Conservation (phyloP, 73 alveolate genomes). For the Paramecium tetraurelia region DNA sequence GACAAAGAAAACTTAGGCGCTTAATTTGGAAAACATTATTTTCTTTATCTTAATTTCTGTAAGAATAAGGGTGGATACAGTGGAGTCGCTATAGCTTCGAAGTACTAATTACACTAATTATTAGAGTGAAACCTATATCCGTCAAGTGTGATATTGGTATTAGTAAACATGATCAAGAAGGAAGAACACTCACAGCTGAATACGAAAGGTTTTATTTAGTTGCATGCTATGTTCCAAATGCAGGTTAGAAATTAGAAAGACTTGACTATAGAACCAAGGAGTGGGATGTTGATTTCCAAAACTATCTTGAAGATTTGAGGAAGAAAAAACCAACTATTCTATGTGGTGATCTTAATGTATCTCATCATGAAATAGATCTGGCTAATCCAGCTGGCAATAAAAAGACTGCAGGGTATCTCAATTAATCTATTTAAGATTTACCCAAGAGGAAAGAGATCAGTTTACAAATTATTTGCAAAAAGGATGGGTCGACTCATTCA, state of each 20-base stretch:
- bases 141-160: conserved; percentile 79
- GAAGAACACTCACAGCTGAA: conserved; percentile 92
- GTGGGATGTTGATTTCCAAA: conserved; percentile 85
- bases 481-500: conserved; percentile 75
- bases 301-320: conserved; percentile 68
- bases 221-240: conserved; percentile 93
- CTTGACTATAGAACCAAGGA: conserved; percentile 81
- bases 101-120: background rate
- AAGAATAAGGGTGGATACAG: conserved; percentile 86
- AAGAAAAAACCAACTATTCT: conserved; percentile 70
- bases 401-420: conserved; percentile 76
- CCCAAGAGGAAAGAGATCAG: conserved; percentile 80
- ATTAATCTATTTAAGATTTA: conserved; percentile 10
- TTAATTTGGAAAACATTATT: conserved; percentile 44
- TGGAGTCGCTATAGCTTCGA: conserved; percentile 90
- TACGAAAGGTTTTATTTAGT: conserved; percentile 88
- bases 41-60: conserved; percentile 81
- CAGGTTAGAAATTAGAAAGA: conserved; percentile 87
- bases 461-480: conserved; percentile 66
- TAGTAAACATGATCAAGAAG: conserved; percentile 89
- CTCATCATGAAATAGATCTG: conserved; percentile 87
- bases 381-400: conserved; percentile 84
- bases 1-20: conserved; percentile 67
- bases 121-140: conserved; percentile 75
- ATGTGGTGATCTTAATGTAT: conserved; percentile 93